Conservation (phyloP, 306 rosid species). For the Prunus dulcis region DNA sequence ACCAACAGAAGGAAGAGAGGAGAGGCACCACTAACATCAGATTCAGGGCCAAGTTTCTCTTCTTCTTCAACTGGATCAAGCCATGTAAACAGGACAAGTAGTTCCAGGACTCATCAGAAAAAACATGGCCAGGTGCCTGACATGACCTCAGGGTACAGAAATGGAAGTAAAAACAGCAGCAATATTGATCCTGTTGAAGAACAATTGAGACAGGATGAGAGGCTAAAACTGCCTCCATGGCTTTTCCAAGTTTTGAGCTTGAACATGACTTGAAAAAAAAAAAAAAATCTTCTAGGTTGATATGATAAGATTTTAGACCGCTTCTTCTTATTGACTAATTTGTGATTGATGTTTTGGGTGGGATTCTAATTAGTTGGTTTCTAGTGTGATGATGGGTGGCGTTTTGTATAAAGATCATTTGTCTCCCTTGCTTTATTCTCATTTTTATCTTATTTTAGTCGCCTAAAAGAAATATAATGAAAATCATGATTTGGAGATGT, state of each 20-base stretch:
- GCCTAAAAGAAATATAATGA: neutral
- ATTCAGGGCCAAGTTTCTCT: conserved; percentile 56
- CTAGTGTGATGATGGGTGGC: conserved; percentile 36
- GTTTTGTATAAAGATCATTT: conserved; percentile 32
- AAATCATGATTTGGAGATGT: neutral
- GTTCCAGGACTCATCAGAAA: conserved; percentile 30
- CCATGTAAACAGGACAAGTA: conserved; percentile 45
- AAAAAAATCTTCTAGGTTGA: conserved; percentile 23
- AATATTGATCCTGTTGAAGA: conserved; percentile 34
- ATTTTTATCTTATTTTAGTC: neutral
- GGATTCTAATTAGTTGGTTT: conserved; percentile 12
- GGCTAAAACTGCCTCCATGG: conserved; percentile 63
- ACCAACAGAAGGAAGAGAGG: conserved; percentile 42
- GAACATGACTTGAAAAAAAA: conserved; percentile 38
- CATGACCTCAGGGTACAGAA: conserved; percentile 27
- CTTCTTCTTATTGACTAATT: conserved; percentile 38
- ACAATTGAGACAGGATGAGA: conserved; percentile 47
- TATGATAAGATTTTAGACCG: conserved; percentile 28
- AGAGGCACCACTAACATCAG: conserved; percentile 51
- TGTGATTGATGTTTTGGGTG: conserved; percentile 40
- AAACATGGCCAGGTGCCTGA: conserved; percentile 31
- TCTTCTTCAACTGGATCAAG: conserved; percentile 79
- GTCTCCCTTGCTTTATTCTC: neutral
- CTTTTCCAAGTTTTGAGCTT: conserved; percentile 62
- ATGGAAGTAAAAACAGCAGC: conserved; percentile 26